phyloP scores from a whole-genome alignment of 2,329 filamentous ascomycete genomes.

The Aureobasidium musti region DNA sequence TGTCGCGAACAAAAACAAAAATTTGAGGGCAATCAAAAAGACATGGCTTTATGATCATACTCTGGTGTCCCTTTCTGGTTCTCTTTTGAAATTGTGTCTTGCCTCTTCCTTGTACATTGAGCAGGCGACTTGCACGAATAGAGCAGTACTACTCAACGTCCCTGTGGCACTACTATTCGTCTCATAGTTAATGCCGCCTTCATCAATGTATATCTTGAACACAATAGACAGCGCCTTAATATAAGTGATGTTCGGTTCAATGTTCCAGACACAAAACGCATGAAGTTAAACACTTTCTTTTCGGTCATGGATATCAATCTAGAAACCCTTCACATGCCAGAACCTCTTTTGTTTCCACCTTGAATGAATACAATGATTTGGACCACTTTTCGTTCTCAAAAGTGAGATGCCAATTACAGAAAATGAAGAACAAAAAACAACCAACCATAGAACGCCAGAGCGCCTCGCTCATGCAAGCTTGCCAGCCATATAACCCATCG shows the following conservation, averaged over 20 bases:
- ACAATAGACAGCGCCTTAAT: background rate
- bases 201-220: background rate
- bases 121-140: background rate
- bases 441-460: conserved; percentile 24
- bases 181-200: background rate
- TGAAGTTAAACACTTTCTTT: conserved; percentile 1
- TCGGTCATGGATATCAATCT: conserved; percentile 16
- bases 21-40: conserved; percentile 24
- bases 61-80: background rate
- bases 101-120: background rate
- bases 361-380: background rate
- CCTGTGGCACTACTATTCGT: background rate
- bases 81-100: background rate
- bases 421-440: background rate
- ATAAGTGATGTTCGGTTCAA: background rate
- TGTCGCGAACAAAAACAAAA: conserved; percentile 23
- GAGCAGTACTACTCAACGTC: background rate
- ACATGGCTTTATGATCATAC: conserved; percentile 29
- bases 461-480: conserved; percentile 29
- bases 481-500: conserved; percentile 12
- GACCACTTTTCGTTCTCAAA: background rate
- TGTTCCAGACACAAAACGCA: background rate
- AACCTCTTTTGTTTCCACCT: background rate
- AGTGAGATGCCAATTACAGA: background rate
- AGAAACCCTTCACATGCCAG: background rate